phyloP scores from a whole-genome alignment of 768 basidiomycete species.

The Crucibulum laeve region DNA sequence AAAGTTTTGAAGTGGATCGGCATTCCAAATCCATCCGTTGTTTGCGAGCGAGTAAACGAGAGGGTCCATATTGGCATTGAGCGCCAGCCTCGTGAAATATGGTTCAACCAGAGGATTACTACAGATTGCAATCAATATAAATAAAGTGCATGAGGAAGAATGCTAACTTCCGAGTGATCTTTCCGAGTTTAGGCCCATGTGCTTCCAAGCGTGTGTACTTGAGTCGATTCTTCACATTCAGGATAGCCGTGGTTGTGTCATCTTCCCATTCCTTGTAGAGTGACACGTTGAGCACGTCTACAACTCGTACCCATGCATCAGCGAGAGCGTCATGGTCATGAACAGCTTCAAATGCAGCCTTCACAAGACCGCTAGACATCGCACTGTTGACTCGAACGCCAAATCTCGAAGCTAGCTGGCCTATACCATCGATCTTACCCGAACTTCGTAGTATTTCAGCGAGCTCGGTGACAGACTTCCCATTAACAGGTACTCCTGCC shows the following conservation, averaged over 20 bases:
- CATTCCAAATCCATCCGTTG: conserved; percentile 99
- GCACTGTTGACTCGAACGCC: conserved; percentile 58
- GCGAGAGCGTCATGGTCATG: conserved; percentile 49
- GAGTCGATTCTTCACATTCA: conserved; percentile 70
- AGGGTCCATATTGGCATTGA: conserved; percentile 36
- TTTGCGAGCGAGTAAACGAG: conserved; percentile 81
- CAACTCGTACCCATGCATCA: conserved; percentile 69
- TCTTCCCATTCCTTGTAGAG: conserved; percentile 85
- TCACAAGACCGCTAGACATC: conserved; percentile 70
- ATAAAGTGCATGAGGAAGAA: conserved; percentile 1
- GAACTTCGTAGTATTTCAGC: conserved; percentile 56
- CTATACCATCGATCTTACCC: conserved; percentile 55
- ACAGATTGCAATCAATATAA: conserved; percentile 4
- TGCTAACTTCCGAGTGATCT: conserved; percentile 70
- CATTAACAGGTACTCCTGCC: conserved; percentile 54
- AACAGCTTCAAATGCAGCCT: conserved; percentile 56
- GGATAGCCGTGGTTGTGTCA: conserved; percentile 71
- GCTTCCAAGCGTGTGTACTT: conserved; percentile 79
- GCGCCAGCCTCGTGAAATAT: conserved; percentile 84
- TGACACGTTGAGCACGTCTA: conserved; percentile 86
- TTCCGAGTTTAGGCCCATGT: conserved; percentile 79
- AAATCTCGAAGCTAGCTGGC: conserved; percentile 60
- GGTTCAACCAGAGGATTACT: conserved; percentile 85
- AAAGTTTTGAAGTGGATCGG: conserved; percentile 92
- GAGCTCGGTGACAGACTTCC: conserved; percentile 60